A percentile compares a stretch with the other conserved stretches of the same genome.
These are phyloP conservation scores for Nakazawaea ambrosiae DNA, from an alignment of 805 yeast genomes.

Conservation along the genomic window DNA sequence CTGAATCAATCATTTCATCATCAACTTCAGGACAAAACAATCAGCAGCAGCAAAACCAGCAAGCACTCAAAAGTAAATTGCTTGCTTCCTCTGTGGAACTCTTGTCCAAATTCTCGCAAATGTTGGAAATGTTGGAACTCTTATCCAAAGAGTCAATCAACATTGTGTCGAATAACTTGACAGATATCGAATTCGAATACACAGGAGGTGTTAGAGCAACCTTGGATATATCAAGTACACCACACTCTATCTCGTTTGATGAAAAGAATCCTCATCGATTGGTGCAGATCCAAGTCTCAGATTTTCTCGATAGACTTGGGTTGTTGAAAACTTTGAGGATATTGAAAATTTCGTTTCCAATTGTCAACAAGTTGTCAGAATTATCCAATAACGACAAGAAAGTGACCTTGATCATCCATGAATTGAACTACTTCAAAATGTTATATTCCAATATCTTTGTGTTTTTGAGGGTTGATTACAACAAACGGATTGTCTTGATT, in stretches of 20 bases:
- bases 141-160: slow-evolving; percentile 4
- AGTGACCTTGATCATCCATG: slow-evolving; percentile 6
- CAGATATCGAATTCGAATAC: slow-evolving; percentile 6
- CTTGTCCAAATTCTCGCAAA: slow-evolving; percentile 5
- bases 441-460: not conserved
- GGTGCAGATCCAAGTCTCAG: slow-evolving; percentile 3
- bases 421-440: slow-evolving; percentile 6
- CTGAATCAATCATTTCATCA: slow-evolving; percentile 2
- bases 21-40: not conserved
- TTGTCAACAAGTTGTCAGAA: slow-evolving; percentile 1
- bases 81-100: slow-evolving; percentile 6
- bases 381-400: not conserved
- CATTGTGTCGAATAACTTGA: slow-evolving; percentile 4
- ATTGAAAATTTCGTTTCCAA: slow-evolving; percentile 7
- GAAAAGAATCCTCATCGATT: slow-evolving; percentile 6
- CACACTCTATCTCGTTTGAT: not conserved
- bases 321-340: slow-evolving; percentile 4
- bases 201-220: not conserved
- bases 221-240: not conserved
- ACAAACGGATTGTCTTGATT: not conserved
- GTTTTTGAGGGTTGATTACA: slow-evolving; percentile 2
- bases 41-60: not conserved
- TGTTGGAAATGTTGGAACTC: slow-evolving; percentile 4
- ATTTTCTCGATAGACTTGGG: slow-evolving; percentile 3
- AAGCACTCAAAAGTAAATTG: not conserved